phyloP scores from a whole-genome alignment of 352 stramenopile genomes.

The Pythium aristosporum region DNA sequence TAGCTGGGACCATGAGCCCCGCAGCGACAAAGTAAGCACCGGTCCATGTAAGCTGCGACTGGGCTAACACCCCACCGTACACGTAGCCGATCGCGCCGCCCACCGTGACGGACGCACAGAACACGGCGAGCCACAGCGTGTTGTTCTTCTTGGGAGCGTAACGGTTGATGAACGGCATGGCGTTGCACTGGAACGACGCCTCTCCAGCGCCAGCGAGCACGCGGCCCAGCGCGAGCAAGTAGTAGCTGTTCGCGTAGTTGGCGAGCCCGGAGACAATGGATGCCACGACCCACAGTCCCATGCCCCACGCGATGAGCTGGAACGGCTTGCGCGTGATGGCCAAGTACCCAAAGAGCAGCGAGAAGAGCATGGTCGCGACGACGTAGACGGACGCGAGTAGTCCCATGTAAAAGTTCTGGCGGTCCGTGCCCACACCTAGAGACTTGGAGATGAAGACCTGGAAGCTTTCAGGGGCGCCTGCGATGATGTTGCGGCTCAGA shows the following conservation, averaged over 20 bases:
- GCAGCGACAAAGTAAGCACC: slow-evolving; percentile 86
- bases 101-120: slow-evolving; percentile 89
- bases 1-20: slow-evolving; percentile 62
- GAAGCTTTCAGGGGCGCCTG: slow-evolving; percentile 90
- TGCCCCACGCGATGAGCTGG: slow-evolving; percentile 84
- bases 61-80: slow-evolving; percentile 77
- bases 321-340: slow-evolving; percentile 88
- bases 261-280: slow-evolving; percentile 84
- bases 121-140: slow-evolving; percentile 91
- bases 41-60: slow-evolving; percentile 63
- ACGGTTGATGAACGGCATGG: slow-evolving; percentile 92
- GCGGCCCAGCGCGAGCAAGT: slow-evolving; percentile 83
- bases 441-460: slow-evolving; percentile 89
- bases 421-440: slow-evolving; percentile 47
- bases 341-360: slow-evolving; percentile 89
- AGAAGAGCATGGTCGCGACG: slow-evolving; percentile 88
- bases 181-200: slow-evolving; percentile 90
- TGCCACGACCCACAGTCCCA: slow-evolving; percentile 76
- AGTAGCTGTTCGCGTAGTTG: slow-evolving; percentile 78
- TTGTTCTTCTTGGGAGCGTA: slow-evolving; percentile 63
- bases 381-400: slow-evolving; percentile 91
- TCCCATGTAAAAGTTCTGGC: slow-evolving; percentile 82
- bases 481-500: slow-evolving; percentile 94
- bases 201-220: slow-evolving; percentile 90
- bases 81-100: slow-evolving; percentile 49